Base-by-base conservation (phyloP, 2,329 filamentous ascomycete species). In the Neodidymelliopsis sp. region DNA sequence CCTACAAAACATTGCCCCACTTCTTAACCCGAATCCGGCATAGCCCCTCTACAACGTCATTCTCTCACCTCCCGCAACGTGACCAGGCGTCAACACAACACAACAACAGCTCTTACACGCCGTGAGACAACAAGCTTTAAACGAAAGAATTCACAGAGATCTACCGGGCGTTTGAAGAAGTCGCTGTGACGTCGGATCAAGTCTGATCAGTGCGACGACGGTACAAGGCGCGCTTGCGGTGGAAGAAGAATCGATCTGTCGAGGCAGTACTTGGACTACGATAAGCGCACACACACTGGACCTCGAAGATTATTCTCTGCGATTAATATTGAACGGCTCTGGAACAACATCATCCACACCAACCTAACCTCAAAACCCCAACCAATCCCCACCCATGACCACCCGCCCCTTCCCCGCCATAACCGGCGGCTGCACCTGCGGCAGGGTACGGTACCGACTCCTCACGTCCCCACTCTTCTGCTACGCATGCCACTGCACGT, bases 401-500 rank as follows among this genome's bases (percentile, higher is more conserved):
- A 53, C 53, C 15, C 41, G 46, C 13, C 54, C 62, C 0, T 71
- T 70, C 23, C 68, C 68, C n/a, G 44, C 59, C 6, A 50, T 71
- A n/a, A 56, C 55, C 15, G 68, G 68, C 19, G 49, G 62, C 20
- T 71, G 66, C 49, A 40, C 52, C 28, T 71, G 68, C 45, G 50
- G 41, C n/a, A 30, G 35, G 2, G 44, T 64, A 20, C 56, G 59
- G 6, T 71, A 66, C 29, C 61, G 66, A 1, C 49, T 71, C 4
- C 55, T 65, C 19, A 63, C 56, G 1, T 54, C 65, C 0, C 68
- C 68, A 2, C 53, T 71, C 18, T 70, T 59, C 54, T 64, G 58
- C 45, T 59, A 60, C 36, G 66, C 66, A 12, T 71, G 68, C 53
- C 66, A 71, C 50, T 71, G 68, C 19, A 23, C 44, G 2, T 61